A percentile compares a stretch with the other conserved stretches of the same genome.
phyloP scores from a whole-genome alignment of 306 rosid species.

The Pterocarpus santalinus region DNA sequence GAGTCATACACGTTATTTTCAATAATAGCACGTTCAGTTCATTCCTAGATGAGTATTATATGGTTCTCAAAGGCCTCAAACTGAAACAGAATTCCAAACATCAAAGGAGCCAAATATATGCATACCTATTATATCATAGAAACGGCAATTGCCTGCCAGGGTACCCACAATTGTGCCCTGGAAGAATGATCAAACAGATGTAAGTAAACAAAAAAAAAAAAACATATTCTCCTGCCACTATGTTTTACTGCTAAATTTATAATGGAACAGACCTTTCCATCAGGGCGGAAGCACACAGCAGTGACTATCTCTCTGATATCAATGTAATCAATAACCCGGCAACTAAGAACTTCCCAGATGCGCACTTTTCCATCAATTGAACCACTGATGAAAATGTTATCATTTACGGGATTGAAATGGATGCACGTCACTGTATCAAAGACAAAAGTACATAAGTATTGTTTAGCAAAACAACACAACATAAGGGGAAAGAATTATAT shows the following conservation, averaged over 20 bases:
- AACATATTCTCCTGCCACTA: not conserved
- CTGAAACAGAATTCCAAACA: constrained; percentile 27
- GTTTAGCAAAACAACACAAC: constrained; percentile 29
- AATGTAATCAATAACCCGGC: constrained; percentile 84
- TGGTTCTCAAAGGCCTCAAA: constrained; percentile 31
- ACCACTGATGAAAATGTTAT: constrained; percentile 83
- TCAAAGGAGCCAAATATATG: constrained; percentile 27
- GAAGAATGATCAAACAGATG: constrained; percentile 39
- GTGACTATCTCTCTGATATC: constrained; percentile 87
- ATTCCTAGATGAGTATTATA: not conserved
- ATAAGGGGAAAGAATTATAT: constrained; percentile 1
- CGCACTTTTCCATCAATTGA: constrained; percentile 98
- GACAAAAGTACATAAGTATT: constrained; percentile 29
- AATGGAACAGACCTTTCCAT: constrained; percentile 71
- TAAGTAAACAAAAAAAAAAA: constrained; percentile 29
- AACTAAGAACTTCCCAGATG: constrained; percentile 80
- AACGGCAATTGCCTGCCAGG: constrained; percentile 76
- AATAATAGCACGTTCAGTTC: not conserved
- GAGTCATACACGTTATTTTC: not conserved
- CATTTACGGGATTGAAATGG: constrained; percentile 81
- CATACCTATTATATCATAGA: constrained; percentile 72
- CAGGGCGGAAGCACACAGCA: constrained; percentile 82
- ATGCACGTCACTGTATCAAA: constrained; percentile 83
- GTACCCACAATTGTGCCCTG: constrained; percentile 93
- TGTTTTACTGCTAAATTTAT: constrained; percentile 23